Evolutionary conservation across 75 land plant genomes (phyloP).

Genomic region (Larix kaempferi): DNA sequence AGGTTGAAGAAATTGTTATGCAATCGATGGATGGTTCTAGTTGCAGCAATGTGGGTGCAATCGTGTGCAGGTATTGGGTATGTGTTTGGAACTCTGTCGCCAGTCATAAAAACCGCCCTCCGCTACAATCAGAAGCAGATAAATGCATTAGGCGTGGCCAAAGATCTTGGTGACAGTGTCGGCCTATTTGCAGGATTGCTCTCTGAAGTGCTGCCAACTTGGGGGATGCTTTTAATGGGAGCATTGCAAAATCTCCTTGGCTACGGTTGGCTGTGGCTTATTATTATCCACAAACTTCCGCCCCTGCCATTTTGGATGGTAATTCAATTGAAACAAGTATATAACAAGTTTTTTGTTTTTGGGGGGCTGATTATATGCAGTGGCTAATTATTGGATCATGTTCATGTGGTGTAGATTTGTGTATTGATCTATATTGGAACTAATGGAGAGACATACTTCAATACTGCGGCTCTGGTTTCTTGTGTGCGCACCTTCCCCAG

Average conservation of each 20-base stretch:
- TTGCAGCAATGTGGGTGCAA: conserved; percentile 89
- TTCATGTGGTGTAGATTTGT: conserved; percentile 46
- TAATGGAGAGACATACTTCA: conserved; percentile 94
- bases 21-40: conserved; percentile 91
- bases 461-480: conserved; percentile 82
- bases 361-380: no score
- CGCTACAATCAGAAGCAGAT: conserved; percentile 77
- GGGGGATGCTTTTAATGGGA: conserved; percentile 73
- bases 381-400: no score
- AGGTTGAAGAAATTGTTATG: conserved; percentile 24
- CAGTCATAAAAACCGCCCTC: conserved; percentile 69
- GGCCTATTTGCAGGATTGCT: conserved; percentile 76
- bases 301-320: conserved; percentile 73
- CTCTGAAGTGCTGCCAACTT: conserved; percentile 74
- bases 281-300: conserved; percentile 53
- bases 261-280: conserved; percentile 87
- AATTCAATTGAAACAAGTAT: no score
- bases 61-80: conserved; percentile 84
- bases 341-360: no score
- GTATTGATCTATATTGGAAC: conserved; percentile 77
- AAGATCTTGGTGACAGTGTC: conserved; percentile 89
- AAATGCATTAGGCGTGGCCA: conserved; percentile 81
- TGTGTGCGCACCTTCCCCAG: conserved; percentile 90
- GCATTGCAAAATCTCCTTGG: conserved; percentile 75
- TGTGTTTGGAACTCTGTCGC: conserved; percentile 81